Evolutionary conservation across 768 basidiomycete genomes (phyloP).

Genomic region (Strobilomyces dryophilus): DNA sequence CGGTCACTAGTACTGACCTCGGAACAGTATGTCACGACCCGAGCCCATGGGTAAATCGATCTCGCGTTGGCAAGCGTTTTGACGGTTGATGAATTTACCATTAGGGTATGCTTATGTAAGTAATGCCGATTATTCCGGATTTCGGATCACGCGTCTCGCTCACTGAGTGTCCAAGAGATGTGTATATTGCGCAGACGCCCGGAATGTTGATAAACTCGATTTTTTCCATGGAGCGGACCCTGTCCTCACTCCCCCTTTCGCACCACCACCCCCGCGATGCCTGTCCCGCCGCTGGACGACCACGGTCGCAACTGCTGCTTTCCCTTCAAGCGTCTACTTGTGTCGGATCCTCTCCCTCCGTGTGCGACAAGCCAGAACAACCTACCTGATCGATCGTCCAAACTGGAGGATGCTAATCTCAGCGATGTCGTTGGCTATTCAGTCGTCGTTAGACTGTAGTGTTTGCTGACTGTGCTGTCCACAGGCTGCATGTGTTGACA

Average conservation of each 20-base stretch:
- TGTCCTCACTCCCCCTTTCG: conserved; percentile 2
- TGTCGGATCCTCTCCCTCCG: neutral
- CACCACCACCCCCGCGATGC: conserved; percentile 18
- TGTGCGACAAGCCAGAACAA: neutral
- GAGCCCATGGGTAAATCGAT: conserved; percentile 2
- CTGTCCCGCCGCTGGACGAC: conserved; percentile 19
- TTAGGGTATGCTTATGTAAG: conserved; percentile 12
- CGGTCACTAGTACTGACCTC: neutral
- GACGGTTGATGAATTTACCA: conserved; percentile 5
- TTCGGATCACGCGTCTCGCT: conserved; percentile 23
- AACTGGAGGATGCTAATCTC: conserved; percentile 1
- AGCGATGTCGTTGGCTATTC: conserved; percentile 8
- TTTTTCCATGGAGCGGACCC: conserved; percentile 16
- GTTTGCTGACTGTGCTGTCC: conserved; percentile 1
- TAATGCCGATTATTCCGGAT: conserved; percentile 27
- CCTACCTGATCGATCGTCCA: conserved; percentile 1
- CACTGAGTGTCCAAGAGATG: conserved; percentile 13
- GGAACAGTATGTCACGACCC: neutral
- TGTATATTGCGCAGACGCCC: conserved; percentile 15
- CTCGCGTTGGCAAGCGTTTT: conserved; percentile 4
- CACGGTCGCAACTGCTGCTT: conserved; percentile 20
- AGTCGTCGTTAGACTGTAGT: neutral
- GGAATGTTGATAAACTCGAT: conserved; percentile 30
- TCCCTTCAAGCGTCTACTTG: conserved; percentile 20
- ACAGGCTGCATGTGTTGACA: conserved; percentile 12